Evolutionary conservation across 1,139 yeast genomes (phyloP).

Genomic region (Candida anutae): DNA sequence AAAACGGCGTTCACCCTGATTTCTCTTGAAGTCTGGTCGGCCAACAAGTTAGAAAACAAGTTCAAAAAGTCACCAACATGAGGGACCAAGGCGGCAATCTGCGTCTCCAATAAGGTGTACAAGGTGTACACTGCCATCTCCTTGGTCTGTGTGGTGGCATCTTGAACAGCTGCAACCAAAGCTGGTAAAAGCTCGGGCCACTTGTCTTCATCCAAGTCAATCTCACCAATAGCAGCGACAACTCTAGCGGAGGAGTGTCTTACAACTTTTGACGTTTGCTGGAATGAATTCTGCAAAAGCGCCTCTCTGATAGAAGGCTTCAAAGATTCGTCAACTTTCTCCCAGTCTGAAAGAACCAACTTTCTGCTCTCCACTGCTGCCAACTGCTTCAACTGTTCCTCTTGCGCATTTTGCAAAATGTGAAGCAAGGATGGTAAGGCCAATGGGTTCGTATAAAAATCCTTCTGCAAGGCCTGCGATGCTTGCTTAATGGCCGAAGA

Average conservation of each 20-base stretch:
- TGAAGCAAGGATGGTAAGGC: constrained; percentile 80
- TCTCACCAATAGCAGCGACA: constrained; percentile 75
- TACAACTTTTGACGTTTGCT: constrained; percentile 48
- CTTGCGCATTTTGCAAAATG: constrained; percentile 60
- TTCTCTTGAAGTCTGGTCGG: constrained; percentile 59
- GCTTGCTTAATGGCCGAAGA: constrained; percentile 78
- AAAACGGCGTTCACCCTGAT: constrained; percentile 79
- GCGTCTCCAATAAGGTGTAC: constrained; percentile 71
- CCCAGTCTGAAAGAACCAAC: constrained; percentile 71
- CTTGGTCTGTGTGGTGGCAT: constrained; percentile 53
- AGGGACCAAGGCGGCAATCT: constrained; percentile 52
- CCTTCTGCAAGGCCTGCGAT: constrained; percentile 62
- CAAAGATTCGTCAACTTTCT: constrained; percentile 40
- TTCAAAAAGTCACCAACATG: constrained; percentile 62
- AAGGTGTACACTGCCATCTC: constrained; percentile 82
- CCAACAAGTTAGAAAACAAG: constrained; percentile 60
- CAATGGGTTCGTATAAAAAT: constrained; percentile 63
- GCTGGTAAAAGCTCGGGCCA: constrained; percentile 79
- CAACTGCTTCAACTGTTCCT: constrained; percentile 63
- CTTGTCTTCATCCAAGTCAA: constrained; percentile 54
- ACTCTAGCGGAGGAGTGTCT: constrained; percentile 90
- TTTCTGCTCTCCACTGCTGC: constrained; percentile 96
- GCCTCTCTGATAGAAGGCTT: constrained; percentile 60
- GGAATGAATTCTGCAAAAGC: constrained; percentile 62
- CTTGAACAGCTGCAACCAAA: constrained; percentile 64